Percentiles rank a stretch among this genome's conserved stretches.
Evolutionary conservation across 1,284 basidiomycete species (phyloP).

Genomic region (Mycosarcoma mackinlayi): DNA sequence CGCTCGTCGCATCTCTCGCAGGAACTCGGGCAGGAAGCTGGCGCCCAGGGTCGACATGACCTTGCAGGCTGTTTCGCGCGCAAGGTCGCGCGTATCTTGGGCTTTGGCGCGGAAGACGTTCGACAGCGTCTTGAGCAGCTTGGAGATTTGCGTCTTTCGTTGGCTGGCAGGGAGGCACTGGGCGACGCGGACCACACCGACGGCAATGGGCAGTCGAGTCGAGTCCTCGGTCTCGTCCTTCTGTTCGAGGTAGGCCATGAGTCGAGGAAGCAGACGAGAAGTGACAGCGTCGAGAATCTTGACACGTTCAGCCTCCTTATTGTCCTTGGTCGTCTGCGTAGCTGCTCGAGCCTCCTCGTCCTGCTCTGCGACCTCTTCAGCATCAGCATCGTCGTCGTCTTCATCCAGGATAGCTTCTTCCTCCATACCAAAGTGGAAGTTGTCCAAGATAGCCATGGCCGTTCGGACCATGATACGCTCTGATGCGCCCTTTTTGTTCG

Average conservation of each 20-base stretch:
- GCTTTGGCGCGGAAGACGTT: constrained; percentile 91
- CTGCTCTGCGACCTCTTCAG: constrained; percentile 70
- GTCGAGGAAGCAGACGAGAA: constrained; percentile 58
- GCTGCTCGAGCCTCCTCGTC: constrained; percentile 33
- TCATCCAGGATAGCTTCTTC: constrained; percentile 35
- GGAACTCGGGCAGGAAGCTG: constrained; percentile 77
- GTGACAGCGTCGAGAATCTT: constrained; percentile 83
- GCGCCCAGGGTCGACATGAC: constrained; percentile 83
- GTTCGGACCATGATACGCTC: constrained; percentile 88
- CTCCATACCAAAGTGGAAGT: constrained; percentile 81
- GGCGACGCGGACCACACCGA: constrained; percentile 88
- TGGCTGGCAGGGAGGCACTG: constrained; percentile 79
- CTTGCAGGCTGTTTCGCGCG: constrained; percentile 84
- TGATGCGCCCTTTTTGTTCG: constrained; percentile 77
- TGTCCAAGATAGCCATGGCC: constrained; percentile 85
- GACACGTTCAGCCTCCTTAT: constrained; percentile 36
- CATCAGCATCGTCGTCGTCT: constrained; percentile 71
- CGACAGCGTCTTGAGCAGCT: constrained; percentile 83
- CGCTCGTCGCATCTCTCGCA: constrained; percentile 84
- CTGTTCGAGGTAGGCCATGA: constrained; percentile 70
- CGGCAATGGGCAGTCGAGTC: constrained; percentile 77
- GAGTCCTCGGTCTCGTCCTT: constrained; percentile 84
- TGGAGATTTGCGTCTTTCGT: constrained; percentile 74
- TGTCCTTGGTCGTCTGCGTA: constrained; percentile 8
- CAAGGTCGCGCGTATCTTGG: constrained; percentile 90